phyloP scores from a whole-genome alignment of 2,329 filamentous ascomycete species.

The Monosporascus sp. region DNA sequence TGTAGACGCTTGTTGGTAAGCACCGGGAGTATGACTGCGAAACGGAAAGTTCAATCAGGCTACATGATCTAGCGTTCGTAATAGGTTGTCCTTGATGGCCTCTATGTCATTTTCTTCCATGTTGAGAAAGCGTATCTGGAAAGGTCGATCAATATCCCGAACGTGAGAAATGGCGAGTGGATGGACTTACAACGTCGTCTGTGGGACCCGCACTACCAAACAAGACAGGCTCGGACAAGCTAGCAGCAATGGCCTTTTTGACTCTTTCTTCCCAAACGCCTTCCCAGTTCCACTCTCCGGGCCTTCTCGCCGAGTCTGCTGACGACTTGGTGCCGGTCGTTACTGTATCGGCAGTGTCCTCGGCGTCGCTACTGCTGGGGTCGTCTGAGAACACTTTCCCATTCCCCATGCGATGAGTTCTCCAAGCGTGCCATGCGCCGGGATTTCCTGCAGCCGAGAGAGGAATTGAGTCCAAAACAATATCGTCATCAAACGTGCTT shows the following conservation, averaged over 20 bases:
- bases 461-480: slow-evolving; percentile 71
- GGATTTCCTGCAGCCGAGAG: slow-evolving; percentile 81
- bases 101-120: slow-evolving; percentile 57
- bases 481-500: slow-evolving; percentile 73
- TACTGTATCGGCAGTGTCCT: slow-evolving; percentile 15
- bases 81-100: slow-evolving; percentile 53
- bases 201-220: slow-evolving; percentile 60
- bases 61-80: slow-evolving; percentile 41
- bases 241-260: slow-evolving; percentile 69
- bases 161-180: slow-evolving; percentile 1
- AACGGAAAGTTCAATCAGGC: slow-evolving; percentile 12
- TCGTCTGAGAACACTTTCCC: slow-evolving; percentile 32
- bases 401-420: slow-evolving; percentile 56
- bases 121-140: slow-evolving; percentile 60
- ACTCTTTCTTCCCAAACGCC: slow-evolving; percentile 93
- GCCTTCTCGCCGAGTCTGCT: slow-evolving; percentile 42
- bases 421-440: slow-evolving; percentile 93
- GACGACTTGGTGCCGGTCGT: slow-evolving; percentile 1
- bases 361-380: slow-evolving; percentile 1
- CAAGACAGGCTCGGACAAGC: slow-evolving; percentile 72
- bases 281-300: slow-evolving; percentile 95
- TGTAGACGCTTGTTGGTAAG: slow-evolving; percentile 2
- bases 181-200: slow-evolving; percentile 65
- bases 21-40: slow-evolving; percentile 4
- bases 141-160: slow-evolving; percentile 7